phyloP scores from a whole-genome alignment of 352 stramenopile genomes.

The Pythium biforme region DNA sequence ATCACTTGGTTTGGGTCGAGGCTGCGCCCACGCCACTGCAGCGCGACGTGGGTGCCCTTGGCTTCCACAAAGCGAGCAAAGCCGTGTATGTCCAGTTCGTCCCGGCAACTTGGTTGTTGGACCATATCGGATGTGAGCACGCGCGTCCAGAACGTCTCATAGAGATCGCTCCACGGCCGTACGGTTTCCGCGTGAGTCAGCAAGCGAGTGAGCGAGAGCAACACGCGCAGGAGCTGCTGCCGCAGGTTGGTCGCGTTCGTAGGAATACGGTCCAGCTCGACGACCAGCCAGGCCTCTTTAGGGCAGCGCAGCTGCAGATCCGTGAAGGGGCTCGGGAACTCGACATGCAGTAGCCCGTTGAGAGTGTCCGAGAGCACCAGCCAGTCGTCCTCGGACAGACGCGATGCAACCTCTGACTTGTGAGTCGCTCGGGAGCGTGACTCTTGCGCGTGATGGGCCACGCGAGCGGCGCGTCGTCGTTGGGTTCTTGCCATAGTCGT shows the following conservation, averaged over 20 bases:
- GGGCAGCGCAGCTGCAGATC: conserved; percentile 1
- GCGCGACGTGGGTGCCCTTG: conserved; percentile 1
- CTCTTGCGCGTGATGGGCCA: no score
- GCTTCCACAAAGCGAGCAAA: background rate
- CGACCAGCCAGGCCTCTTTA: conserved; percentile 1
- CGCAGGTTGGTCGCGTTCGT: background rate
- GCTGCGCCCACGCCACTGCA: background rate
- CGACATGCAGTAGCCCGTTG: conserved; percentile 1
- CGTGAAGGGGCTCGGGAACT: conserved; percentile 7
- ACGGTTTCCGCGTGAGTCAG: background rate
- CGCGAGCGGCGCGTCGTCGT: no score
- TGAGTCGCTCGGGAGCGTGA: background rate
- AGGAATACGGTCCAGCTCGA: background rate
- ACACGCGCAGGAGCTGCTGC: background rate
- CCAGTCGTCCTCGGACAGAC: background rate
- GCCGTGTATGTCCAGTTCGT: background rate
- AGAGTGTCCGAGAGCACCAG: background rate
- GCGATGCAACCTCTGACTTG: no score
- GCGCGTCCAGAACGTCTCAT: conserved; percentile 2
- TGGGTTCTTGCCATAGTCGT: no score
- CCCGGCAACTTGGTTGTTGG: background rate
- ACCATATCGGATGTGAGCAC: conserved; percentile 3
- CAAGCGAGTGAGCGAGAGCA: background rate
- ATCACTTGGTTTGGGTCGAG: background rate
- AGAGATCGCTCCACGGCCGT: background rate